A percentile compares a stretch with the other conserved stretches of the same genome.
phyloP scores from a whole-genome alignment of 129 eudicot species.

The Saposhnikovia divaricata region DNA sequence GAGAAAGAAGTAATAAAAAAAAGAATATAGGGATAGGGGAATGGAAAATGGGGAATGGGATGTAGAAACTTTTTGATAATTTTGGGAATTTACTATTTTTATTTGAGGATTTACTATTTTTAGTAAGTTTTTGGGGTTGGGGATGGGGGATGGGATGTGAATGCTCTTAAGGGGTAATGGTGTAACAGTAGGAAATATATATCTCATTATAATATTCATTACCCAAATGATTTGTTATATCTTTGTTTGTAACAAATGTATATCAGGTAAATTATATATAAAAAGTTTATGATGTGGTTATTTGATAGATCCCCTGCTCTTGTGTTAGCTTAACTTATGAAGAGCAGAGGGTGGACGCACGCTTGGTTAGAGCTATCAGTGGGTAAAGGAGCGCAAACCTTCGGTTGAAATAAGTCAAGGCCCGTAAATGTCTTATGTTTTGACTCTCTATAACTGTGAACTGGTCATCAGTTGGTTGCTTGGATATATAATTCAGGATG shows the following conservation, averaged over 20 bases:
- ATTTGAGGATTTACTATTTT: too few species aligned
- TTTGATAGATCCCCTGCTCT: conserved; percentile 79
- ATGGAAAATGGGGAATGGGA: too few species aligned
- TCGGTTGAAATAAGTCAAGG: conserved; percentile 70
- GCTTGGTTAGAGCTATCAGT: conserved; percentile 86
- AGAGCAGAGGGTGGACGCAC: conserved; percentile 89
- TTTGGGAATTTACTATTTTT: too few species aligned
- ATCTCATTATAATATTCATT: neutral
- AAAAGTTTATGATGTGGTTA: neutral
- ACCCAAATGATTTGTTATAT: neutral
- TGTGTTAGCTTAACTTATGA: conserved; percentile 84
- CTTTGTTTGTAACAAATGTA: neutral
- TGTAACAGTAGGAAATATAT: neutral
- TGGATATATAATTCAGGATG: neutral
- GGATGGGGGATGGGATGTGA: too few species aligned
- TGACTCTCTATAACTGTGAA: neutral
- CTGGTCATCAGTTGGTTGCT: neutral
- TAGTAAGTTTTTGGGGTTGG: too few species aligned
- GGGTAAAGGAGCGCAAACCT: conserved; percentile 90
- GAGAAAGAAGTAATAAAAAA: too few species aligned
- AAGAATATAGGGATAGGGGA: too few species aligned
- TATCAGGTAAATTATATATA: neutral
- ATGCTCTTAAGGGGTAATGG: neutral
- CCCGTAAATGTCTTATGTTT: conserved; percentile 10
- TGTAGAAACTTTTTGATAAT: too few species aligned